Percentiles rank a stretch among this genome's conserved stretches.
Conservation (phyloP, 345 rosid species). For the Isatis tinctoria region DNA sequence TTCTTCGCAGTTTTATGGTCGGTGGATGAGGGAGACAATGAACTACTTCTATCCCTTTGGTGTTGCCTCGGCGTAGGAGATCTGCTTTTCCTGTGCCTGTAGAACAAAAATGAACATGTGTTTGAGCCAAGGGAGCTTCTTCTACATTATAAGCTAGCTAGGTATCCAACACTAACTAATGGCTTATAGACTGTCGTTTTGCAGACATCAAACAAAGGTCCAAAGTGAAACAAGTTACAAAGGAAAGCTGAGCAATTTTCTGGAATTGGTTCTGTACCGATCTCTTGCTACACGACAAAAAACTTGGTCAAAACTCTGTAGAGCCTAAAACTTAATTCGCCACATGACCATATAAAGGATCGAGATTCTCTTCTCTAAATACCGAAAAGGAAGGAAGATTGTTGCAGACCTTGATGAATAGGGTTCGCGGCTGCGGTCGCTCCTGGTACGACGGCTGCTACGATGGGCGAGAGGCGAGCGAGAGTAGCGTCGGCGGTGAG, state of each 20-base stretch:
- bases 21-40: slow-evolving; percentile 44
- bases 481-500: slow-evolving; percentile 49
- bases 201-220: background rate
- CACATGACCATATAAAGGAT: background rate
- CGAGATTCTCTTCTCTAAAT: background rate
- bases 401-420: slow-evolving; percentile 29
- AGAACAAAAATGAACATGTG: background rate
- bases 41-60: slow-evolving; percentile 38
- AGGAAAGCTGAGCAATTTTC: too few species aligned
- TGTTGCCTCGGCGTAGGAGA: slow-evolving; percentile 58
- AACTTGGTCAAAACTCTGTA: background rate
- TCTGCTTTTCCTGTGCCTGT: slow-evolving; percentile 55
- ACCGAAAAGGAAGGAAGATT: background rate
- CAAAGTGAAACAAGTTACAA: too few species aligned
- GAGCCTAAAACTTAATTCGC: slow-evolving; percentile 1
- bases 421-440: slow-evolving; percentile 40
- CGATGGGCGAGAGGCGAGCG: slow-evolving; percentile 31
- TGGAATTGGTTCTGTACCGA: background rate
- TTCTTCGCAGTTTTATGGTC: slow-evolving; percentile 44
- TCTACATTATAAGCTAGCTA: slow-evolving; percentile 27
- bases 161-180: background rate
- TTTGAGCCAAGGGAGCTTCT: too few species aligned
- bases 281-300: background rate
- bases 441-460: slow-evolving; percentile 43
- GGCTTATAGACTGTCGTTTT: too few species aligned